Evolutionary conservation across 208 protist species (phyloP), one percentile per base, ranked within the genome.

Genomic region (Trypanosoma brucei): DNA sequence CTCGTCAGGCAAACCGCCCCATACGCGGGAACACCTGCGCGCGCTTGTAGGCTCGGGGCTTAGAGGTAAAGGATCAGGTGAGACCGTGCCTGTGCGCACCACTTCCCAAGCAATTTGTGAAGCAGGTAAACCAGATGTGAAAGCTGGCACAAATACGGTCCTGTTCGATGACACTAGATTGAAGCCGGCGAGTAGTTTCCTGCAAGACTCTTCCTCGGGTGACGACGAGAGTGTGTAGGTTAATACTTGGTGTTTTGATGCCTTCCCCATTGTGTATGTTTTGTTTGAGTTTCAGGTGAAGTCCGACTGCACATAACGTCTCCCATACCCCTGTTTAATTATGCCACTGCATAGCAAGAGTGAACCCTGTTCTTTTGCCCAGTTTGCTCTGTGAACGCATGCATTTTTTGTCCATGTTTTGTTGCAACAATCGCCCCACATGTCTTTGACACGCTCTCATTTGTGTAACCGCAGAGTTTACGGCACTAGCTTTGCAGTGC

Each of bases 11-110:
- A 74, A 78, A 44, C 64, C 77, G 0, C 79, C 72, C 3, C 79
- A 86, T 63, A 72, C 79, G n/a, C 75, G 79, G n/a, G 11, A 39
- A 55, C 70, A 81, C 46, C 65, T 79, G 50, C 58, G 77, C 54
- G 42, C 70, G 22, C 68, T 83, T 30, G 68, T 92, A 33, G 58
- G 66, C 55, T 63, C 67, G 9, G 80, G 67, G 0, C 75, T 89
- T 56, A 76, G 72, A 34, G 80, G 78, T 1, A 67, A 86, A 59
- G 54, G 35, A 13, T 51, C 51, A 13, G 50, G 46, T 56, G 45
- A 62, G 9, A 1, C 11, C 40, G 39, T 35, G 6, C 9, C 6
- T n/a, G 22, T 8, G 50, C 50, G 31, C 9, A 7, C 7, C n/a
- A n/a, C 50, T 34, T 8, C 50, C 38, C 54, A n/a, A 8, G 46